Evolutionary conservation across 257 asterid species (phyloP).

Genomic region (Salvia splendens): DNA sequence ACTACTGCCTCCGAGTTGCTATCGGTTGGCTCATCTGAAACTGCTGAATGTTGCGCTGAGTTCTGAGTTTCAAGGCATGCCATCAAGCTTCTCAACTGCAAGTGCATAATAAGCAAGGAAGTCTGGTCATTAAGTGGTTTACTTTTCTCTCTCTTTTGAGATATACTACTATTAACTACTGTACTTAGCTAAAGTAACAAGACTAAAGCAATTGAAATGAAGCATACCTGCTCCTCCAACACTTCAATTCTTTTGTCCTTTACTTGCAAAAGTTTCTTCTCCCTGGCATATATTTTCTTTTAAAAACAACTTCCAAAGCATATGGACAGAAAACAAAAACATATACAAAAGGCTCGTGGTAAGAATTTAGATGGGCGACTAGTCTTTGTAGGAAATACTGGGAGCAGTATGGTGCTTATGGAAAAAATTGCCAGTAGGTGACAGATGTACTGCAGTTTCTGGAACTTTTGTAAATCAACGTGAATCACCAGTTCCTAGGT

Average conservation of each 20-base stretch:
- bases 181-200: background rate
- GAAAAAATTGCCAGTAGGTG: background rate
- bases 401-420: background rate
- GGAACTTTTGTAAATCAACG: background rate
- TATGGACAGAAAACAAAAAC: background rate
- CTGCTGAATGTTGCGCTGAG: slow-evolving; percentile 36
- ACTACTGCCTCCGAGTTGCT: slow-evolving; percentile 16
- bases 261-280: slow-evolving; percentile 41
- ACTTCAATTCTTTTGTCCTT: slow-evolving; percentile 66
- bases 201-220: slow-evolving; percentile 1
- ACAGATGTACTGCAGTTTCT: background rate
- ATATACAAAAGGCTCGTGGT: background rate
- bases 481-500: background rate
- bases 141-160: too few relatives aligned
- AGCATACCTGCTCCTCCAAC: slow-evolving; percentile 78
- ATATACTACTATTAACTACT: background rate
- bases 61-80: slow-evolving; percentile 49
- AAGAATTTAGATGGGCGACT: slow-evolving; percentile 4
- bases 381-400: slow-evolving; percentile 7
- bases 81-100: slow-evolving; percentile 67
- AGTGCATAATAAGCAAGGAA: slow-evolving; percentile 4
- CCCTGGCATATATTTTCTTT: slow-evolving; percentile 39
- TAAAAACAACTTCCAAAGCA: background rate
- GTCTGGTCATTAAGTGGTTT: background rate
- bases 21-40: slow-evolving; percentile 35